phyloP scores from a whole-genome alignment of 768 basidiomycete genomes.

The Holtermanniella nyarrowii region DNA sequence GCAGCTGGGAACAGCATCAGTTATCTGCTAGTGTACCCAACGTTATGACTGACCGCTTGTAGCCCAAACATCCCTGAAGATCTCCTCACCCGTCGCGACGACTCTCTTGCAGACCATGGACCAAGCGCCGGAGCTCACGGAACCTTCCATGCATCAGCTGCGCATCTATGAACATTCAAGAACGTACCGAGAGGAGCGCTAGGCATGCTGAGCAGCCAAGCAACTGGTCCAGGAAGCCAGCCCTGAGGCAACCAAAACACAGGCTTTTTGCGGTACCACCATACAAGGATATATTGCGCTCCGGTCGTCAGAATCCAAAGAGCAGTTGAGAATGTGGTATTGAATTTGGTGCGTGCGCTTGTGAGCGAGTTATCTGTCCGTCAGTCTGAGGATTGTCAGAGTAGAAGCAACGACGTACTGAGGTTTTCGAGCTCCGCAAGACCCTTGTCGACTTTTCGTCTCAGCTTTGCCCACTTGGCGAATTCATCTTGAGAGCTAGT shows the following conservation, averaged over 20 bases:
- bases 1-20: conserved; percentile 10
- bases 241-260: conserved; percentile 86
- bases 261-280: conserved; percentile 82
- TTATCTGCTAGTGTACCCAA: too few species aligned
- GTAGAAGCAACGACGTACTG: conserved; percentile 48
- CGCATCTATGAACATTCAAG: not conserved
- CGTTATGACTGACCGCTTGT: too few species aligned
- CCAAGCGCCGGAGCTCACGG: conserved; percentile 88
- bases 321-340: conserved; percentile 58
- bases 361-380: conserved; percentile 57
- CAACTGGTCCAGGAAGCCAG: conserved; percentile 74
- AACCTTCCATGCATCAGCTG: conserved; percentile 48
- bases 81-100: conserved; percentile 62
- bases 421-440: conserved; percentile 80
- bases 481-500: conserved; percentile 97
- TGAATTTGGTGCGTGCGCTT: conserved; percentile 54
- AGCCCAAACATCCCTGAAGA: conserved; percentile 52
- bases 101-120: conserved; percentile 85
- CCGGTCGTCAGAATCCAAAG: conserved; percentile 84
- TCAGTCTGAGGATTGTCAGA: not conserved
- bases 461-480: conserved; percentile 92
- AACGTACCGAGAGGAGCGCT: conserved; percentile 72
- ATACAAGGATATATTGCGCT: conserved; percentile 68
- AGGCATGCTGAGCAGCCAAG: conserved; percentile 80
- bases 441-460: conserved; percentile 82